These are phyloP conservation scores for Russula sp. DNA, from an alignment of 768 basidiomycete species.

Conservation along the genomic window DNA sequence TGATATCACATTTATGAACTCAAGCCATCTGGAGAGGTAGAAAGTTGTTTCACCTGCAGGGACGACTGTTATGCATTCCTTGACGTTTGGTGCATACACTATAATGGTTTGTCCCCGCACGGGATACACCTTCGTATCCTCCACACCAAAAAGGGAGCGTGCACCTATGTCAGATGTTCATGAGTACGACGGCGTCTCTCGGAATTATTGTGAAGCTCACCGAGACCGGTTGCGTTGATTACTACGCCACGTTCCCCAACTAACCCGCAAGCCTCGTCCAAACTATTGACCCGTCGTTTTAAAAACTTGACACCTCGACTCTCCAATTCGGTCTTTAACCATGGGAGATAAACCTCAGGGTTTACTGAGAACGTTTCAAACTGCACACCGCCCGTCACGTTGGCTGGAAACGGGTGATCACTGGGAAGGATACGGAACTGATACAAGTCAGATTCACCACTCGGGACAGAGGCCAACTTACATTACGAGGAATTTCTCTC, in stretches of 20 bases:
- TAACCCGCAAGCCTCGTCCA: slow-evolving; percentile 48
- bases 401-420: slow-evolving; percentile 39
- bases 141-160: slow-evolving; percentile 71
- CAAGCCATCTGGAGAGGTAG: not conserved
- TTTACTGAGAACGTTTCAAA: slow-evolving; percentile 51
- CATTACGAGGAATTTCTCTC: slow-evolving; percentile 41
- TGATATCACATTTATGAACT: slow-evolving; percentile 6
- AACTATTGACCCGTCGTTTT: slow-evolving; percentile 41
- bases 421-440: slow-evolving; percentile 33
- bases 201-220: slow-evolving; percentile 32
- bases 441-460: not conserved
- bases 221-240: slow-evolving; percentile 57
- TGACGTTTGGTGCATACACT: slow-evolving; percentile 64
- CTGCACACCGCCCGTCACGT: slow-evolving; percentile 40
- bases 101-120: slow-evolving; percentile 84
- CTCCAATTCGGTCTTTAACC: slow-evolving; percentile 45
- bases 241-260: slow-evolving; percentile 43
- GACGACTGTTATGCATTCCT: slow-evolving; percentile 35
- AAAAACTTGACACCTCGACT: slow-evolving; percentile 46
- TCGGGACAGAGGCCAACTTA: slow-evolving; percentile 30
- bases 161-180: slow-evolving; percentile 45
- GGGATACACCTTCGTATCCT: slow-evolving; percentile 71
- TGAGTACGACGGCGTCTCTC: not conserved
- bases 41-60: not conserved
- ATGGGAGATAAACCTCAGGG: slow-evolving; percentile 49